phyloP scores from a whole-genome alignment of 164 flowering plant species.

The Macadamia tetraphylla region DNA sequence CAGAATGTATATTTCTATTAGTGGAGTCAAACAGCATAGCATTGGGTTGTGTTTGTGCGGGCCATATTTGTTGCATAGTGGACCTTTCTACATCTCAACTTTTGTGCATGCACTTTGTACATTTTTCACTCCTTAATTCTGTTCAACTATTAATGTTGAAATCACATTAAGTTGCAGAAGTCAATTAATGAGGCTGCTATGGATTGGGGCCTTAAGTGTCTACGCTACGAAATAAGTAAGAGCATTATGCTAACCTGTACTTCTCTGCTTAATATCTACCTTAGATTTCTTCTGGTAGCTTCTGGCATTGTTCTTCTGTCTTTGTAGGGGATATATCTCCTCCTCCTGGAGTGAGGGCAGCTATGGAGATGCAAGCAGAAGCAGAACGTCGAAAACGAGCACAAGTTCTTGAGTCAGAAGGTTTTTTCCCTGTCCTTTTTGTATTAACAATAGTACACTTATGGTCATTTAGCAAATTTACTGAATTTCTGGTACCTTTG shows the following conservation, averaged over 20 bases:
- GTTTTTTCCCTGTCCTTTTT: conserved; percentile 16
- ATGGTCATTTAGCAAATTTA: background rate
- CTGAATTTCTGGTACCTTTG: background rate
- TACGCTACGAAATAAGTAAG: conserved; percentile 94
- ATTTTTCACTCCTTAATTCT: too few species aligned
- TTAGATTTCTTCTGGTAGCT: background rate
- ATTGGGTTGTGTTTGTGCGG: too few species aligned
- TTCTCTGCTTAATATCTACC: background rate
- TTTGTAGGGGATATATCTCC: conserved; percentile 85
- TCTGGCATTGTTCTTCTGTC: background rate
- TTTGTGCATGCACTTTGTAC: too few species aligned
- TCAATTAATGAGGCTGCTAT: conserved; percentile 81
- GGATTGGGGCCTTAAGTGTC: conserved; percentile 87
- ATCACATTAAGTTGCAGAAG: conserved; percentile 35
- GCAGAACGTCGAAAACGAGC: conserved; percentile 96
- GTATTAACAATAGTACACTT: background rate
- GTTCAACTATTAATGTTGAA: background rate
- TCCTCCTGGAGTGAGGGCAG: conserved; percentile 75
- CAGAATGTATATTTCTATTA: too few species aligned
- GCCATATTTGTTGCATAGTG: too few species aligned
- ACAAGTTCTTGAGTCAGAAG: conserved; percentile 89
- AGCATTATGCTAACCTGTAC: background rate
- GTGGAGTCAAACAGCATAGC: too few species aligned
- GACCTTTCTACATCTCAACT: too few species aligned
- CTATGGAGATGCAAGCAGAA: conserved; percentile 99